phyloP scores from a whole-genome alignment of 1,139 yeast species.

The Arxiozyma telluris region DNA sequence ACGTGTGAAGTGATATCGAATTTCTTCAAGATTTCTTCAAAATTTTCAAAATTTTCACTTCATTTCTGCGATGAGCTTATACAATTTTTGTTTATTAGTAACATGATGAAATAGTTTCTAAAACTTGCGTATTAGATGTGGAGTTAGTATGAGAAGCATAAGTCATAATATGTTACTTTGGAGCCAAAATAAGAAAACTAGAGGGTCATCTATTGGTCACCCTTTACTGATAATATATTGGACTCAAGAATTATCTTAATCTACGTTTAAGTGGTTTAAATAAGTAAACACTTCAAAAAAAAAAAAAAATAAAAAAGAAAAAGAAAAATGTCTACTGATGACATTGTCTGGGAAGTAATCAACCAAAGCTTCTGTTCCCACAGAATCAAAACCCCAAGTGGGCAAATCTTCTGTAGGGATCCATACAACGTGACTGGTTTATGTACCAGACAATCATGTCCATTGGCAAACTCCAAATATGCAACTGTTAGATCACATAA shows the following conservation, averaged over 20 bases:
- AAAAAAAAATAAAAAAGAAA: no score
- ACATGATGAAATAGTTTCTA: no score
- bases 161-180: background rate
- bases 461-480: slow-evolving; percentile 89
- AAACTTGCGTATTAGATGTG: no score
- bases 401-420: slow-evolving; percentile 76
- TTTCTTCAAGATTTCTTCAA: no score
- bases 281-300: background rate
- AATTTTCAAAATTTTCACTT: no score
- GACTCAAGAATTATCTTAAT: no score
- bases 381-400: slow-evolving; percentile 70
- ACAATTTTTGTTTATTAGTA: no score
- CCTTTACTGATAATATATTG: no score
- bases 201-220: background rate
- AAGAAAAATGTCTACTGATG: slow-evolving; percentile 32
- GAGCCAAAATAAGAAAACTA: background rate
- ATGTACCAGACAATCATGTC: slow-evolving; percentile 89
- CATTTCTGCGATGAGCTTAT: no score
- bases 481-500: slow-evolving; percentile 89
- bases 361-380: slow-evolving; percentile 86
- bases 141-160: no score
- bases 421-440: slow-evolving; percentile 87
- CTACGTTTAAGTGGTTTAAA: background rate
- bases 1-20: background rate
- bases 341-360: slow-evolving; percentile 82